Evolutionary conservation across 768 basidiomycete genomes (phyloP).

Genomic region (Kwoniella heveanensis): DNA sequence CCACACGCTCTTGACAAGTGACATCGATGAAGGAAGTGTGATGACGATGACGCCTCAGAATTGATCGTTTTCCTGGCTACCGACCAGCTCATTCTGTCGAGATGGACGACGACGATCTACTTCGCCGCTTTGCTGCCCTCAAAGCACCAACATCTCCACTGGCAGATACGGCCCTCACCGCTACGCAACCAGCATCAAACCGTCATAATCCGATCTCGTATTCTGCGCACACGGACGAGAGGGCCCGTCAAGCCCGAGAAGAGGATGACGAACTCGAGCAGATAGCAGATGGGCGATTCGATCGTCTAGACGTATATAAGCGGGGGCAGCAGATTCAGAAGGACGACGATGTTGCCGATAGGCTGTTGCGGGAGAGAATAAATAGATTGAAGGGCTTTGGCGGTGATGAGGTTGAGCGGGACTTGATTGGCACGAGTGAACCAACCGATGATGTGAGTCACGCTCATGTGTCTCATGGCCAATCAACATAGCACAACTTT

Average conservation of each 20-base stretch:
- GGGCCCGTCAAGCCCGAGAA: slow-evolving; percentile 12
- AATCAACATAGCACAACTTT: too few relatives aligned
- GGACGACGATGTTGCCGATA: slow-evolving; percentile 7
- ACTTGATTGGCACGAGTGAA: too few relatives aligned
- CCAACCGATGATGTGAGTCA: too few relatives aligned
- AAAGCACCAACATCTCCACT: slow-evolving; percentile 8
- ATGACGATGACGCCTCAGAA: too few relatives aligned
- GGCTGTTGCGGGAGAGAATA: slow-evolving; percentile 11
- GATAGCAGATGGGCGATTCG: slow-evolving; percentile 33
- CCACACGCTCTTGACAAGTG: too few relatives aligned
- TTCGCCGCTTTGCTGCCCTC: slow-evolving; percentile 38
- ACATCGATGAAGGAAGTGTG: too few relatives aligned
- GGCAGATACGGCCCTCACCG: too few relatives aligned
- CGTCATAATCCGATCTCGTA: not conserved
- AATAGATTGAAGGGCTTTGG: slow-evolving; percentile 10
- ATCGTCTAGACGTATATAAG: not conserved
- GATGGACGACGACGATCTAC: slow-evolving; percentile 26
- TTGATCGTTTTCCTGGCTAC: too few relatives aligned
- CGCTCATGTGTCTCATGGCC: too few relatives aligned
- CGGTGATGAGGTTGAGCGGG: too few relatives aligned
- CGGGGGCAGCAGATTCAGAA: not conserved
- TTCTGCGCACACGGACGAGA: not conserved
- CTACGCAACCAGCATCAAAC: not conserved
- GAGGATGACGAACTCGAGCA: slow-evolving; percentile 41
- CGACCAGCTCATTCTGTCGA: too few relatives aligned